Percentiles rank a stretch among this genome's conserved stretches.
Evolutionary conservation across 1,284 basidiomycete species (phyloP).

Genomic region (Flammula alnicola): DNA sequence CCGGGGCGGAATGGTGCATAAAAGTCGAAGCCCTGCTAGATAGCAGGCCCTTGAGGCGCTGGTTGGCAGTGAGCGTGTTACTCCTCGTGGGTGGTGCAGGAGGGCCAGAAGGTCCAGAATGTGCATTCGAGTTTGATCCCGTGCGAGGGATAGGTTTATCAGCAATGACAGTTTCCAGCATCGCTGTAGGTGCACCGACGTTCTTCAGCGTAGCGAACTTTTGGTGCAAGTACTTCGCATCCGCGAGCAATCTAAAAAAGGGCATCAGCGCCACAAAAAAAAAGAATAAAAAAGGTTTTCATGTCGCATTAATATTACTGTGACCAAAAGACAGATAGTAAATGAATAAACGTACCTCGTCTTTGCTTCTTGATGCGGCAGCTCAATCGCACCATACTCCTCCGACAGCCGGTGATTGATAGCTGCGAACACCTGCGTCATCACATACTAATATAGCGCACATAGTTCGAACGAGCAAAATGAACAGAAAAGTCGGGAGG

Average conservation of each 20-base stretch:
- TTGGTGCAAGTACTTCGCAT: conserved; percentile 77
- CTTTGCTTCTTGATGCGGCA: conserved; percentile 83
- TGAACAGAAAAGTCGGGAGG: background rate
- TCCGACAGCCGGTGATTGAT: conserved; percentile 89
- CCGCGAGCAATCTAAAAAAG: conserved; percentile 67
- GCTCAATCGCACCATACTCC: conserved; percentile 80
- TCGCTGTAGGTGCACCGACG: conserved; percentile 67
- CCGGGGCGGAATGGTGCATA: conserved; percentile 1
- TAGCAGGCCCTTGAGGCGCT: conserved; percentile 47
- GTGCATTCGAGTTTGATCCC: conserved; percentile 15
- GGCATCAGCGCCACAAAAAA: conserved; percentile 2
- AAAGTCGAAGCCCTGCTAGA: conserved; percentile 38
- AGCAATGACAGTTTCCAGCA: conserved; percentile 81
- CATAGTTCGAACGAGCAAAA: conserved; percentile 1
- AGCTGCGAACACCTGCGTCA: conserved; percentile 91
- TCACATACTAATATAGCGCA: conserved; percentile 67
- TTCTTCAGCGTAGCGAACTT: conserved; percentile 75
- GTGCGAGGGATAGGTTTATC: conserved; percentile 63
- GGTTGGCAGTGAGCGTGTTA: conserved; percentile 43
- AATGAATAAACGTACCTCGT: conserved; percentile 58
- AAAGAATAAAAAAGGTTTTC: conserved; percentile 8
- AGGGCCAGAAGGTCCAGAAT: conserved; percentile 20
- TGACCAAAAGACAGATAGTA: conserved; percentile 2
- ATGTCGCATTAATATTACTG: conserved; percentile 12
- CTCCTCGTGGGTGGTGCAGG: conserved; percentile 36